Evolutionary conservation across 1,284 basidiomycete species (phyloP).

Genomic region (Naganishia cerealis): DNA sequence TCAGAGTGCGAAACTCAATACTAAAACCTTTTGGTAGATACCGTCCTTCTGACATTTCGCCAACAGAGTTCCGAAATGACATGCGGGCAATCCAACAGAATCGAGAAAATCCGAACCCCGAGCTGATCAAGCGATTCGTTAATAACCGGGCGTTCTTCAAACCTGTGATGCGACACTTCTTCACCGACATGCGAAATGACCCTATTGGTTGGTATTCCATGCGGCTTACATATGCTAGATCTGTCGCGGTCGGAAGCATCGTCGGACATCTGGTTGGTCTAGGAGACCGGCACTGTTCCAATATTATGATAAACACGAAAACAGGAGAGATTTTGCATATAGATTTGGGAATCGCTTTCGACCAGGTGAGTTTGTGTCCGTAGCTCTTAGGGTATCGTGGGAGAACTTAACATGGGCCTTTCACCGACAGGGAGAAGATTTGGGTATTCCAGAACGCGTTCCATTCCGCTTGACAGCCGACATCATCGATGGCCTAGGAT

Average conservation of each 20-base stretch:
- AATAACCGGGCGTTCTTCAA: slow-evolving; percentile 63
- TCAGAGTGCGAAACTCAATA: not conserved
- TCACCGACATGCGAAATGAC: slow-evolving; percentile 81
- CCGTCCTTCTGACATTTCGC: slow-evolving; percentile 39
- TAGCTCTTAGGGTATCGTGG: not conserved
- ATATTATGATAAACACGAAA: slow-evolving; percentile 82
- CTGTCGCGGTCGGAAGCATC: slow-evolving; percentile 89
- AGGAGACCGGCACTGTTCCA: slow-evolving; percentile 88
- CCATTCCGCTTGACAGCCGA: slow-evolving; percentile 94
- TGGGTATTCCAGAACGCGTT: slow-evolving; percentile 81
- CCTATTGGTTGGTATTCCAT: slow-evolving; percentile 92
- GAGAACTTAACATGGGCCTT: not conserved
- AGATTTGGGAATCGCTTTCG: slow-evolving; percentile 94
- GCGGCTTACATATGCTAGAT: slow-evolving; percentile 84
- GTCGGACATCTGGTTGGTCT: slow-evolving; percentile 90
- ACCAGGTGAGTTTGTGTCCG: slow-evolving; percentile 64
- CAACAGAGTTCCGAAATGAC: slow-evolving; percentile 38
- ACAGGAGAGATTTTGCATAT: slow-evolving; percentile 91
- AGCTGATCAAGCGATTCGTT: slow-evolving; percentile 59
- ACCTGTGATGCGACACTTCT: slow-evolving; percentile 91
- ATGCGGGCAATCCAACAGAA: slow-evolving; percentile 45
- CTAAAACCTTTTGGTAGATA: slow-evolving; percentile 38
- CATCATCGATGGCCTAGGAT: slow-evolving; percentile 90
- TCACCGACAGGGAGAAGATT: slow-evolving; percentile 67
- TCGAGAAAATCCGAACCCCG: slow-evolving; percentile 41